These are phyloP conservation scores for Fragaria ananassa DNA, from an alignment of 306 rosid species.

Conservation along the genomic window DNA sequence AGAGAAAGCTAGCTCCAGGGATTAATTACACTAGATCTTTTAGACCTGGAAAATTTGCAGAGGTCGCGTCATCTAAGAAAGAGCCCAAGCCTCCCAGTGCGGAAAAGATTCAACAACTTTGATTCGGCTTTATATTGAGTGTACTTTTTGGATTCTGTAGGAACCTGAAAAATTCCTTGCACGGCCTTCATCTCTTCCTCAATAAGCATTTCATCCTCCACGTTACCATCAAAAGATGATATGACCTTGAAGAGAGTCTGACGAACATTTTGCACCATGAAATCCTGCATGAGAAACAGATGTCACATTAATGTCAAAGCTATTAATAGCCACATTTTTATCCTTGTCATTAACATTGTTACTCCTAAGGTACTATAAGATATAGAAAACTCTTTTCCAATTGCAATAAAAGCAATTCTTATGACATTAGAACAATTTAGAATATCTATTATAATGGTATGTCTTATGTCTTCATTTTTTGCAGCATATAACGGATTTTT, in stretches of 20 bases:
- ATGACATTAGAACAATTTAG: neutral
- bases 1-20: neutral
- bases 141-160: constrained; percentile 33
- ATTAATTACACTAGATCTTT: neutral
- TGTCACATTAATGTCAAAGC: neutral
- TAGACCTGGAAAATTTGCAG: neutral
- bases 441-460: neutral
- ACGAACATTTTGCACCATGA: constrained; percentile 54
- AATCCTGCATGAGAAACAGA: constrained; percentile 45
- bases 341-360: neutral
- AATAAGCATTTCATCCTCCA: constrained; percentile 45
- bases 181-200: constrained; percentile 44
- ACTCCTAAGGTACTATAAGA: neutral
- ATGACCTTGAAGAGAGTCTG: constrained; percentile 47
- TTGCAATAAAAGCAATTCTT: neutral
- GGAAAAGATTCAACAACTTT: constrained; percentile 71
- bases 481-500: neutral
- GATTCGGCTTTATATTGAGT: constrained; percentile 47
- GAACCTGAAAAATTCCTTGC: constrained; percentile 49
- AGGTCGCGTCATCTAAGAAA: neutral
- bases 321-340: neutral
- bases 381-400: neutral
- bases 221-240: constrained; percentile 49
- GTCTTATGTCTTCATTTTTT: neutral
- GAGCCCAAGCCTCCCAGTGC: constrained; percentile 69